Percentiles rank a stretch among this genome's conserved stretches.
phyloP scores from a whole-genome alignment of 495 filamentous ascomycete species.

The Aspergillus sparsus region DNA sequence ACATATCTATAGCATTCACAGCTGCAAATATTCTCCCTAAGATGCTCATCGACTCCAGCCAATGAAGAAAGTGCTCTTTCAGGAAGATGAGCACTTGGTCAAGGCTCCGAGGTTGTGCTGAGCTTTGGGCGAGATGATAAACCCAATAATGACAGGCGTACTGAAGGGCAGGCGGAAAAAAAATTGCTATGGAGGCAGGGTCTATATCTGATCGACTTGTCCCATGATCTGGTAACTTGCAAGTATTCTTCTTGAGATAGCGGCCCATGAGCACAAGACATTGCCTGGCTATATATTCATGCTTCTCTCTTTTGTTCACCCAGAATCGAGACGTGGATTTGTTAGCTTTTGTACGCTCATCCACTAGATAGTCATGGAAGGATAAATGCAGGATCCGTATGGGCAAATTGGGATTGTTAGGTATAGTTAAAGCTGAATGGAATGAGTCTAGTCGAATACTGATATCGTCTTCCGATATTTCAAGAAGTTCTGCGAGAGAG shows the following conservation, averaged over 20 bases:
- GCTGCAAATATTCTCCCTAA: constrained; percentile 33
- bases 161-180: constrained; percentile 32
- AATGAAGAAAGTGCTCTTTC: constrained; percentile 45
- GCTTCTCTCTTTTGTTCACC: constrained; percentile 26
- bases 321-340: constrained; percentile 23
- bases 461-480: not conserved
- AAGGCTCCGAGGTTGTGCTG: constrained; percentile 7
- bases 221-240: constrained; percentile 30
- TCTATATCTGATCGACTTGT: constrained; percentile 24
- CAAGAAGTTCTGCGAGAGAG: not conserved
- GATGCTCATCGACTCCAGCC: constrained; percentile 46
- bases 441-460: not conserved
- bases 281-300: not conserved
- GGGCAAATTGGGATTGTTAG: constrained; percentile 21
- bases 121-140: constrained; percentile 39
- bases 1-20: not conserved
- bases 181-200: constrained; percentile 15
- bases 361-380: constrained; percentile 3
- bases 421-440: constrained; percentile 36
- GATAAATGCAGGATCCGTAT: not conserved
- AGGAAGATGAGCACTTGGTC: constrained; percentile 32
- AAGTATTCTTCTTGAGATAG: constrained; percentile 40
- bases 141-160: constrained; percentile 48
- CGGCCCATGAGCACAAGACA: constrained; percentile 36
- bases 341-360: not conserved